Evolutionary conservation across 2,329 filamentous ascomycete species (phyloP).

Genomic region (Monosporascus ibericus): DNA sequence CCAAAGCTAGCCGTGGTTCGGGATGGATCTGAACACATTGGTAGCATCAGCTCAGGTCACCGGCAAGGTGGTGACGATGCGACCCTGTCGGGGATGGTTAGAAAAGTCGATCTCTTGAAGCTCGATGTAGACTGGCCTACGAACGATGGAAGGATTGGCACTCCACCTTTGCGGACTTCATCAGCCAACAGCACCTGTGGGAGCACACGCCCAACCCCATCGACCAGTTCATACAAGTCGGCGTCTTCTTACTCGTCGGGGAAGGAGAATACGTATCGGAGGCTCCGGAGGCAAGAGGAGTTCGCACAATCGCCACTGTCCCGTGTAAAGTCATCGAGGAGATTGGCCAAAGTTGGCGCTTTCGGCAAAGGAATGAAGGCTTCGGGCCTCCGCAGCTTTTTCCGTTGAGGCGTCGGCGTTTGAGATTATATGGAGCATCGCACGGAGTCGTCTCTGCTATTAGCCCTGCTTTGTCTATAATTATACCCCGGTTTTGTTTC

Average conservation of each 20-base stretch:
- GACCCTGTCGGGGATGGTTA: conserved; percentile 15
- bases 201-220: conserved; percentile 11
- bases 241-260: conserved; percentile 16
- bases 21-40: conserved; percentile 21
- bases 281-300: conserved; percentile 9
- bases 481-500: conserved; percentile 10
- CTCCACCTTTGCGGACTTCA: conserved; percentile 12
- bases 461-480: conserved; percentile 10
- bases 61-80: conserved; percentile 4
- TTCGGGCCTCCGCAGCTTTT: conserved; percentile 38
- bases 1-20: conserved; percentile 24
- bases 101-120: conserved; percentile 16
- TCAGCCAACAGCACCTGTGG: conserved; percentile 13
- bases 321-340: conserved; percentile 24
- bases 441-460: conserved; percentile 5
- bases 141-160: conserved; percentile 9
- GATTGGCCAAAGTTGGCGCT: conserved; percentile 31
- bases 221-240: conserved; percentile 17
- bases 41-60: conserved; percentile 12
- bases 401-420: conserved; percentile 28
- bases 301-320: conserved; percentile 13
- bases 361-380: conserved; percentile 32
- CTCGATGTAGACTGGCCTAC: conserved; percentile 15
- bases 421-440: not conserved
- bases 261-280: conserved; percentile 21